phyloP scores from a whole-genome alignment of 2,329 filamentous ascomycete species.

The Penicillium sp. region DNA sequence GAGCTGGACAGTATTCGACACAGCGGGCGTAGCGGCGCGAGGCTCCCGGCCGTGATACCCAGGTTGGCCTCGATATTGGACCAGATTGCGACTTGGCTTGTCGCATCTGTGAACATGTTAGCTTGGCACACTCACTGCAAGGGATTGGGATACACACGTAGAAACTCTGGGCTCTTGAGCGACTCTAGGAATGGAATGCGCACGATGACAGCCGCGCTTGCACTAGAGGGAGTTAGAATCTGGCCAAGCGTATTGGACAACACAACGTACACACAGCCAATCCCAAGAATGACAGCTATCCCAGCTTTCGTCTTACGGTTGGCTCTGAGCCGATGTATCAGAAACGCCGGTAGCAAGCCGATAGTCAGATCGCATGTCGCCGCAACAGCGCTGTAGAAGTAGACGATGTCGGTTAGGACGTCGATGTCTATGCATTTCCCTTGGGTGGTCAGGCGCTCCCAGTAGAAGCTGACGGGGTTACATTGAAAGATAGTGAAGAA shows the following conservation, averaged over 20 bases:
- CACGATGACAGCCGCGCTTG: conserved; percentile 1
- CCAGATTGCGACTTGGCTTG: neutral
- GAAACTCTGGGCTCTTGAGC: neutral
- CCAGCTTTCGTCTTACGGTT: neutral
- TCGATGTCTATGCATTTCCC: conserved; percentile 47
- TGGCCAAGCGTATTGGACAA: too few relatives aligned
- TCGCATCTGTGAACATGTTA: neutral
- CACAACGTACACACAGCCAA: conserved; percentile 2
- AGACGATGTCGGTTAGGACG: conserved; percentile 32
- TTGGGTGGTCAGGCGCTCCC: conserved; percentile 40
- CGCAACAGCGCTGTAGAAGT: conserved; percentile 33
- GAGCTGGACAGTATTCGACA: neutral
- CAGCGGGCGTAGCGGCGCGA: conserved; percentile 1
- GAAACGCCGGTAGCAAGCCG: conserved; percentile 49
- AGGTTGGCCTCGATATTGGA: conserved; percentile 6
- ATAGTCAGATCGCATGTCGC: conserved; percentile 55
- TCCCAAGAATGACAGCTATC: neutral
- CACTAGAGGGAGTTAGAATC: neutral
- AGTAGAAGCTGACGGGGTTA: conserved; percentile 54
- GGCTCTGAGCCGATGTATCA: neutral
- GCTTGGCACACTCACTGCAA: neutral
- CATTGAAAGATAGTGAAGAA: conserved; percentile 59
- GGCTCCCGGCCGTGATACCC: conserved; percentile 5
- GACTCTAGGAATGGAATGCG: conserved; percentile 4
- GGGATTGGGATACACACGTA: neutral